phyloP scores from a whole-genome alignment of 1,284 basidiomycete genomes.

The Neolentinus lepideus region DNA sequence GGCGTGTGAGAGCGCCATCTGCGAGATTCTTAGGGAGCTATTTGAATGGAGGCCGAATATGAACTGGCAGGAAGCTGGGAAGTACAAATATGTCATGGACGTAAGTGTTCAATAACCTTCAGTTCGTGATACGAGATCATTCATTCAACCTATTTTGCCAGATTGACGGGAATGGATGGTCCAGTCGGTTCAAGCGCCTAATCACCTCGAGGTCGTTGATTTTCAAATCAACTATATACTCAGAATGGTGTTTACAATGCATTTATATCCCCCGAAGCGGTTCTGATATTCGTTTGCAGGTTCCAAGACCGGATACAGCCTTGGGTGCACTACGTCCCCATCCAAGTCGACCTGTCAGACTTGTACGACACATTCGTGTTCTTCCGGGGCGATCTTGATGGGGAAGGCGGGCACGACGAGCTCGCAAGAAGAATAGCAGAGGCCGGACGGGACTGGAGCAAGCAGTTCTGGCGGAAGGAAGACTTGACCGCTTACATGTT shows the following conservation, averaged over 20 bases:
- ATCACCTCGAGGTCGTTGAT: constrained; percentile 56
- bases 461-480: constrained; percentile 52
- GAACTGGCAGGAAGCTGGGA: constrained; percentile 41
- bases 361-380: constrained; percentile 51
- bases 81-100: constrained; percentile 61
- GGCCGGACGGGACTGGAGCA: constrained; percentile 53
- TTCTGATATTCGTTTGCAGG: constrained; percentile 14
- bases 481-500: constrained; percentile 62
- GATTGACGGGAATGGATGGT: constrained; percentile 69
- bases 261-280: constrained; percentile 8
- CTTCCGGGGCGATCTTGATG: constrained; percentile 43
- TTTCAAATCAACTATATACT: constrained; percentile 58
- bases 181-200: constrained; percentile 58
- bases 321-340: constrained; percentile 58
- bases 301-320: constrained; percentile 36
- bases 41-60: constrained; percentile 40
- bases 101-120: constrained; percentile 26
- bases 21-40: constrained; percentile 30
- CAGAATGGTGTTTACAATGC: constrained; percentile 45
- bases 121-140: background rate
- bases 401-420: constrained; percentile 40
- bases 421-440: constrained; percentile 49
- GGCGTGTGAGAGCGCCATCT: constrained; percentile 36
- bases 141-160: constrained; percentile 12
- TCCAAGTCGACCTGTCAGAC: constrained; percentile 47